Evolutionary conservation across 2,329 filamentous ascomycete species (phyloP), one percentile per base, ranked within the genome.

Genomic region (Diaporthe sp.): DNA sequence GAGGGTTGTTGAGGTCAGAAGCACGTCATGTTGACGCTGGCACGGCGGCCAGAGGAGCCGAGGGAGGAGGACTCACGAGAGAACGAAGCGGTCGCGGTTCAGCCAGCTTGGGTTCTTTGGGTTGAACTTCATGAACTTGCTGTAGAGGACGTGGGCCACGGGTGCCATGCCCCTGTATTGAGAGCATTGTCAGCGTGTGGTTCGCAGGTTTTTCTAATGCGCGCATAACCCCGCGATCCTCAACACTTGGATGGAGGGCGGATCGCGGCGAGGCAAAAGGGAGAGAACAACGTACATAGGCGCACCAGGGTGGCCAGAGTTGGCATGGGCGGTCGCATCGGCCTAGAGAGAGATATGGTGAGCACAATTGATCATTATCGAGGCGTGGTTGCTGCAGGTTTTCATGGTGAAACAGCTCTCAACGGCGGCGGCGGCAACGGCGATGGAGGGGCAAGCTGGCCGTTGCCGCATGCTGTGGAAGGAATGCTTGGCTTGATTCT

Each of bases 111-210:
- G 95, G 92, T 98, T 98, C 93, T 98, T 97, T 82, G 97, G 97
- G 93, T 98, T 99, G 92, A 98, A 99, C 86, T 89, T 97, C 95
- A 99, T 95, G 91, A 98, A 97, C 87, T 97, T 97, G 92, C 98
- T 98, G 90, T 95, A 99, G 79, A 99, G 92, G 83, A 98, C 95
- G 91, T 98, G 97, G 86, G 97, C 93, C 83, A 96, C 92, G 78
- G 97, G 96, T 83, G 97, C 97, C 95, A 98, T 92, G 85, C 91
- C 91, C 91, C 91, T 92, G 77, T 25, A 19, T 15, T 44, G 28
- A 58, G 31, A 57, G 1, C 0, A 3, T 31, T 62, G 42, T n/a
- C 78, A 61, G 73, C 57, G 19, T 28, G 5, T 42, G 9, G 55
- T 46, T 57, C 46, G n/a, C 4, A 19, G 31, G 3, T 10, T 31